A percentile compares a stretch with the other conserved stretches of the same genome.
phyloP scores from a whole-genome alignment of 371 early-diverging fungal genomes.

The Mucor irregularis region DNA sequence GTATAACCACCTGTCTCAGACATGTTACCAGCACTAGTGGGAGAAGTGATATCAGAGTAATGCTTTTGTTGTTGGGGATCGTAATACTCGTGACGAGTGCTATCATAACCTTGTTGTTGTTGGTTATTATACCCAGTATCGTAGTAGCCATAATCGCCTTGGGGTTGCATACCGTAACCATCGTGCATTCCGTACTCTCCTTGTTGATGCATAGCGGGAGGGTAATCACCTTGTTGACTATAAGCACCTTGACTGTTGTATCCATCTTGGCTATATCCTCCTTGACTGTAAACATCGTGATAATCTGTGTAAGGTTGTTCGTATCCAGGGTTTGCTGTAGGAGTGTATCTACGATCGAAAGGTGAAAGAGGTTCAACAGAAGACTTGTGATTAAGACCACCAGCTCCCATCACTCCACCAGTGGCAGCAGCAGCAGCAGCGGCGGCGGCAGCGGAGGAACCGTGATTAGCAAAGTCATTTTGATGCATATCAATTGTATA shows the following conservation, averaged over 20 bases:
- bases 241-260: constrained; percentile 8
- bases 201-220: background rate
- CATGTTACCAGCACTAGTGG: constrained; percentile 16
- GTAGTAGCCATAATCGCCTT: background rate
- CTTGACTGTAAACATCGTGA: constrained; percentile 21
- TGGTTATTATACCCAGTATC: constrained; percentile 1
- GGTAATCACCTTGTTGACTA: background rate
- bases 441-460: background rate
- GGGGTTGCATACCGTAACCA: background rate
- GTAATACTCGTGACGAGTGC: constrained; percentile 6
- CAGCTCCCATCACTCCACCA: background rate
- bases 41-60: constrained; percentile 6
- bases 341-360: constrained; percentile 25
- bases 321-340: constrained; percentile 1
- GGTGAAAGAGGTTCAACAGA: constrained; percentile 18
- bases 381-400: background rate
- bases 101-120: constrained; percentile 17
- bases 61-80: constrained; percentile 1
- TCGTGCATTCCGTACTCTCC: constrained; percentile 19
- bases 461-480: constrained; percentile 18
- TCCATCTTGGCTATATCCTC: constrained; percentile 16
- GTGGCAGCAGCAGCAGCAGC: constrained; percentile 6
- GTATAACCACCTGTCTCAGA: constrained; percentile 1
- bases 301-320: constrained; percentile 11
- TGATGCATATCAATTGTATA: constrained; percentile 30